Evolutionary conservation across 1,284 basidiomycete genomes (phyloP), one percentile per base, ranked within the genome.

Genomic region (Sporisorium reilianum): DNA sequence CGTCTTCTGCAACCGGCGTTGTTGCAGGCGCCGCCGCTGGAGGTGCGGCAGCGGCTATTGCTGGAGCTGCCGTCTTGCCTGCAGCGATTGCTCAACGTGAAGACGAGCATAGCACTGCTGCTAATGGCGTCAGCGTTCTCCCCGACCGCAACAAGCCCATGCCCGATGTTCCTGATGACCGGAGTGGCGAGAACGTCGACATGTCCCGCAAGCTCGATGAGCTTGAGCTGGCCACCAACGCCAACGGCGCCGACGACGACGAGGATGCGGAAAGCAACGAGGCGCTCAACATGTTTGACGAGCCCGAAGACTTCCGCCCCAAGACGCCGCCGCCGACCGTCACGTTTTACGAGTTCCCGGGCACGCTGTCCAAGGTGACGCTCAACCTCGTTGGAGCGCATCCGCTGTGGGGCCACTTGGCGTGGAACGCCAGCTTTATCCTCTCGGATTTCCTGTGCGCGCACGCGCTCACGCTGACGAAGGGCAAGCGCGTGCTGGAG

Each of bases 351-450:
- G 63, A 61, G 26, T 68, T 79, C 42, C 64, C 62, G 3, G 63
- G 68, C 26, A 65, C 64, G 6, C 66, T 64, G 38, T 54, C 61
- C 20, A 64, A 73, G 23, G 69, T 75, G 30, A 64, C 49, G 5
- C 90, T 96, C 50, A 87, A 90, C 59, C 88, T 97, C 9, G 93
- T 97, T 0, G 94, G 95, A 4, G 89, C 88, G 3, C 94, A 97
- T 83, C 92, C 94, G 2, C 87, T 97, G 6, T 97, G 95, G 95
- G 94, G 91, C 1, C 93, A 97, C 85, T 88, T 95, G 79, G 85
- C 96, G 91, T 95, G 84, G 84, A 90, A 86, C 18, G 85, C 86
- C 28, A 81, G 85, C n/a, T 85, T 83, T 36, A 82, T 81, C 32
- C 67, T 86, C 22, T 77, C 85, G 5, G 77, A 76, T 28, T 86